Base-by-base conservation (phyloP, 2,329 filamentous ascomycete species). In the Talaromyces sp. region DNA sequence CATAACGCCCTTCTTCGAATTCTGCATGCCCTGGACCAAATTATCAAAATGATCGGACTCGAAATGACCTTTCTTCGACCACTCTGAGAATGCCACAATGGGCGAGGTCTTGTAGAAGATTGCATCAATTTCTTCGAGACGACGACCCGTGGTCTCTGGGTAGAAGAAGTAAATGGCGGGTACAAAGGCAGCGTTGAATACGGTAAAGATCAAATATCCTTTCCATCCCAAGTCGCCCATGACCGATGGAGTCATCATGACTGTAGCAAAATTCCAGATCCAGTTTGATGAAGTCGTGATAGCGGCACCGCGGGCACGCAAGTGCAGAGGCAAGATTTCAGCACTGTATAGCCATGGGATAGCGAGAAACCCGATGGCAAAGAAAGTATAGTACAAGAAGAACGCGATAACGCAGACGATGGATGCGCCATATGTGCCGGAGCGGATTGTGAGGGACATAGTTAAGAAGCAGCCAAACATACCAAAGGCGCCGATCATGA, bases 121-220 rank as follows among this genome's bases (percentile, higher is more conserved):
- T 13, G 67, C 66, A 63, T 72, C 70, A 47, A 70, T 68, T 47
- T 71, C 70, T 61, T 72, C 68, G 11, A 72, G 65, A 3, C 65
- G 66, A 2, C 66, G 59, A 11, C 69, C 68, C n/a, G 66, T 71
- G 19, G 68, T 69, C 52, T 72, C 69, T 3, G 69, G 70, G 27
- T 69, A 70, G 45, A 70, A 71, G 47, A 70, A 70, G 45, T 67
- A 69, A 49, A 70, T 66, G 54, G 69, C 43, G 5, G 68, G 69
- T 65, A 73, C 69, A 58, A 70, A 70, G 37, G 59, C n/a, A 31
- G 70, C 69, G 60, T 72, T 71, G 60, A 70, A 66, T 16, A 72
- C 61, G n/a, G 68, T 66, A 22, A 68, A 71, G 27, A 71, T 68
- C 54, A 72, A 14, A 39, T 72, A 72, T 4, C 52, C 64, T 60